These are phyloP conservation scores for Boletus coccyginus DNA, from an alignment of 768 basidiomycete species.

Conservation along the genomic window DNA sequence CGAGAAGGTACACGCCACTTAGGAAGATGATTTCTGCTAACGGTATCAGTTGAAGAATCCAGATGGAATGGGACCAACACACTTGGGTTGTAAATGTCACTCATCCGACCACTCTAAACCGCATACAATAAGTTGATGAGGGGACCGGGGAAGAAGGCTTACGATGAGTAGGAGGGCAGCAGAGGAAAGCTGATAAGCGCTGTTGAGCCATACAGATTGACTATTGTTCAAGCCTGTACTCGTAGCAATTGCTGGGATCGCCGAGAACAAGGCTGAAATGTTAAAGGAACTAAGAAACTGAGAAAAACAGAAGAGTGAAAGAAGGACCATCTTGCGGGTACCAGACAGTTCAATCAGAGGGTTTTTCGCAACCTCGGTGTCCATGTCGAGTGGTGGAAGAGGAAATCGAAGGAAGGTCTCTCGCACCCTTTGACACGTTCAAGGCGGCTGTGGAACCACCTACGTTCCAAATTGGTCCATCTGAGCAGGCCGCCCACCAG, in stretches of 20 bases:
- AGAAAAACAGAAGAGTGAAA: not conserved
- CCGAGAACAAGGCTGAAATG: not conserved
- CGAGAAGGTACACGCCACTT: not conserved
- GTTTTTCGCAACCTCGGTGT: not conserved
- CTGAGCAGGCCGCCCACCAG: no score
- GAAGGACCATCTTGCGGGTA: not conserved
- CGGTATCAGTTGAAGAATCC: not conserved
- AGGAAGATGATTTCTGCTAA: not conserved
- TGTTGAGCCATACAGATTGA: not conserved
- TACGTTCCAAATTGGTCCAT: no score
- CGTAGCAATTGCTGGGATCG: not conserved
- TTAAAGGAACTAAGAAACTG: not conserved
- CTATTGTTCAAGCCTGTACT: not conserved
- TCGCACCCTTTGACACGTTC: no score
- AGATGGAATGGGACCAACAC: no score
- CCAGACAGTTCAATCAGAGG: not conserved
- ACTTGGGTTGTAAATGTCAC: not conserved
- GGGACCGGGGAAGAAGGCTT: not conserved
- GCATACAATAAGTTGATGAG: not conserved
- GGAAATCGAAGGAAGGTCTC: no score
- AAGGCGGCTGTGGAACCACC: no score
- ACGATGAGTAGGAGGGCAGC: not conserved
- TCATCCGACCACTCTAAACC: not conserved
- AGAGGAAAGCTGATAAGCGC: slow-evolving; percentile 1
- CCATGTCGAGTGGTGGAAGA: not conserved